A percentile compares a stretch with the other conserved stretches of the same genome.
Conservation (phyloP, 2,329 filamentous ascomycete genomes). For the Ambrosiella xylebori region DNA sequence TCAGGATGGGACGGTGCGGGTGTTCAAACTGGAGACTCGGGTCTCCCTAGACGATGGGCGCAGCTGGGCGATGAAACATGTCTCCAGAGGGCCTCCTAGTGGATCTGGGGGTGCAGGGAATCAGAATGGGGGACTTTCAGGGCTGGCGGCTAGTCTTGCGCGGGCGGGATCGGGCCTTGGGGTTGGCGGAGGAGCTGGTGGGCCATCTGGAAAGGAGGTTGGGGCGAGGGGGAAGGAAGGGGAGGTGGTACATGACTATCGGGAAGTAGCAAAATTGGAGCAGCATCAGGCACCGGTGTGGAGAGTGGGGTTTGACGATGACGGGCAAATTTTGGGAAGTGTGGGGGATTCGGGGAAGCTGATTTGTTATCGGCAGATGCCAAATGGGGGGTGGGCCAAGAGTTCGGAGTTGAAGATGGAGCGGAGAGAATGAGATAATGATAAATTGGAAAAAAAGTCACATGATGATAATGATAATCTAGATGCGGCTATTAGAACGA, state of each 20-base stretch:
- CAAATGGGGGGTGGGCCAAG: constrained; percentile 40
- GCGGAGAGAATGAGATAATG: constrained; percentile 19
- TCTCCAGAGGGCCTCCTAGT: constrained; percentile 3
- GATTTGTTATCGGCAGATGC: constrained; percentile 42
- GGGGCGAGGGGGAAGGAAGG: constrained; percentile 30
- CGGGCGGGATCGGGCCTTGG: constrained; percentile 13
- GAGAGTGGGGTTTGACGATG: constrained; percentile 53
- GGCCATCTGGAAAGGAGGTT: constrained; percentile 16
- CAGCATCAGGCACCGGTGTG: constrained; percentile 56
- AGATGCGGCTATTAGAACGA: neutral
- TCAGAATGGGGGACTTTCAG: neutral
- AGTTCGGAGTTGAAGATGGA: constrained; percentile 42
- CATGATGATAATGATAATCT: neutral
- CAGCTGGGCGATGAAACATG: constrained; percentile 30
- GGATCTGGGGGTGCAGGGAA: neutral
- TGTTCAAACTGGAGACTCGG: constrained; percentile 60
- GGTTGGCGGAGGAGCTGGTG: neutral
- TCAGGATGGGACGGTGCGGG: constrained; percentile 75
- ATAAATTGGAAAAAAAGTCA: neutral
- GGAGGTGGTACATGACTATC: constrained; percentile 44
- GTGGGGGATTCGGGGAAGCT: constrained; percentile 60
- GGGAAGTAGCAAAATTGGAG: constrained; percentile 49
- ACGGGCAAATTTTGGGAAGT: constrained; percentile 56
- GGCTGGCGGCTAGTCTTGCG: constrained; percentile 8
- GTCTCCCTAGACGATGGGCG: constrained; percentile 30